Evolutionary conservation across 495 filamentous ascomycete genomes (phyloP).

Genomic region (Apodospora peruviana): DNA sequence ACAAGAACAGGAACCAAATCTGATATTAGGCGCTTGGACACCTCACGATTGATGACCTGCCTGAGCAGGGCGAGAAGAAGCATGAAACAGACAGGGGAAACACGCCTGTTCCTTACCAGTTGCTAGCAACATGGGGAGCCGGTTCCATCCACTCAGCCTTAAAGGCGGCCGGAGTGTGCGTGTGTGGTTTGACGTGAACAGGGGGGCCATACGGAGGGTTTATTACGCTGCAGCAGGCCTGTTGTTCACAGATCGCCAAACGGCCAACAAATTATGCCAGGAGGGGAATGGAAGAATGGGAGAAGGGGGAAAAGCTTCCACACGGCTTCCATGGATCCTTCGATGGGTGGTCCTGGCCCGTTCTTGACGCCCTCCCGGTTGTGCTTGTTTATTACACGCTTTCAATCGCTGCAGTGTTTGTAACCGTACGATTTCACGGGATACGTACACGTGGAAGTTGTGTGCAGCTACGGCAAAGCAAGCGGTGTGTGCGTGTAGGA

Average conservation of each 20-base stretch:
- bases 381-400: not conserved
- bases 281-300: not conserved
- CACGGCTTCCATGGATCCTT: not conserved
- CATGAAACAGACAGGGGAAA: no score
- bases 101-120: not conserved
- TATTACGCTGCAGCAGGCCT: not conserved
- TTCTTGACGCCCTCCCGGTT: not conserved
- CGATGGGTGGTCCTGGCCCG: not conserved
- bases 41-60: no score
- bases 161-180: conserved; percentile 1
- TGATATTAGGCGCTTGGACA: no score
- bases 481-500: not conserved
- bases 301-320: not conserved
- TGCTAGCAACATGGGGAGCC: not conserved
- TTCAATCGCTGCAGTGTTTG: no score
- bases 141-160: conserved; percentile 8
- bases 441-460: not conserved
- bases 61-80: no score
- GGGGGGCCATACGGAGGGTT: not conserved
- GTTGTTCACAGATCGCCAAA: not conserved
- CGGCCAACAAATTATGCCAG: not conserved
- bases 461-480: not conserved
- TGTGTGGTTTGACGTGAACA: no score
- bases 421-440: not conserved
- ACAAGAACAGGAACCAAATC: not conserved